Evolutionary conservation across 2,329 filamentous ascomycete genomes (phyloP), one percentile per base, ranked within the genome.

Genomic region (Fusarium tricinctum): DNA sequence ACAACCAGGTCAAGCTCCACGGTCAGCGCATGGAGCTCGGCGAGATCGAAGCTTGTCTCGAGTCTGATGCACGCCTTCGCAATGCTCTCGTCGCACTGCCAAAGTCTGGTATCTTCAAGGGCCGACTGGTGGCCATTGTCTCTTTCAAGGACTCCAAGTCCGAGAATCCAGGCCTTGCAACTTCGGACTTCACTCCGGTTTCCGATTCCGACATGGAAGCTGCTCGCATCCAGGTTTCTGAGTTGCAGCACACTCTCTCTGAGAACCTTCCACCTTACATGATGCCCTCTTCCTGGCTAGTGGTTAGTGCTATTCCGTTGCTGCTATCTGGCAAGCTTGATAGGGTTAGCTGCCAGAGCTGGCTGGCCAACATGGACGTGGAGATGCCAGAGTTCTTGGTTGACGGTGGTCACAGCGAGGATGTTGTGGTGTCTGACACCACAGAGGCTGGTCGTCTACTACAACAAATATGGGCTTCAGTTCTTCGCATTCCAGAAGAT

Each of bases 31-130:
- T 87, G 55, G 89, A 85, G 74, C 78, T 85, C 2, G 74, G 71
- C 5, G 76, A 77, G 53, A 72, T 77, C 6, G 75, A 77, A 32
- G 48, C 85, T 69, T 86, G 88, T 20, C 68, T 70, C 6, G 57
- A 62, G 85, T 90, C 75, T 81, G 87, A 78, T 86, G 85, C 20
- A 77, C 86, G 51, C 71, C 91, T 69, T 79, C 91, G 71, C 77
- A 84, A 77, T 44, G 65, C 62, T 8, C 78, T 81, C 13, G 78
- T 85, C 4, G 76, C 35, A 63, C 75, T 55, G 47, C 76, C 73
- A 58, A 77, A 61, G 79, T 30, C 75, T 80, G 49, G 73, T 2
- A 32, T 38, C 13, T 70, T 62, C 17, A 72, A 43, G 26, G 66
- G 58, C 1, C 52, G 45, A 2, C 20, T 71, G 13, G 68, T 71